phyloP scores from a whole-genome alignment of 176 grass and related monocot species.

The Areca catechu region DNA sequence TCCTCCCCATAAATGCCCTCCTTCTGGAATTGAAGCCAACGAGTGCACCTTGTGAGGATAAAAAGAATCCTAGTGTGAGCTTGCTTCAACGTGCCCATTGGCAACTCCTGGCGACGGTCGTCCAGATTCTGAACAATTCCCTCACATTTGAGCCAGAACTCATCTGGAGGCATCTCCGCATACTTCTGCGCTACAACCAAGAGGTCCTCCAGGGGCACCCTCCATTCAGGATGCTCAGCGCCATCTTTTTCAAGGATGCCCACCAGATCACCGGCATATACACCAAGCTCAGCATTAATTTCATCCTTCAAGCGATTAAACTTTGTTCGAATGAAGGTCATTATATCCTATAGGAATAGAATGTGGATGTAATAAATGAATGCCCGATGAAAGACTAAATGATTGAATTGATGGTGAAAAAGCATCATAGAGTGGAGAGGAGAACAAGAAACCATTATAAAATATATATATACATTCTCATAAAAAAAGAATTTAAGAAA shows the following conservation, averaged over 20 bases:
- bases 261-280: conserved; percentile 70
- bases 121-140: conserved; percentile 68
- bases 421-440: not conserved
- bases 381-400: too few species aligned
- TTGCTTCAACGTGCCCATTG: conserved; percentile 54
- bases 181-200: conserved; percentile 74
- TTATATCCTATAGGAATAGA: conserved; percentile 45
- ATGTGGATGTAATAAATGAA: too few species aligned
- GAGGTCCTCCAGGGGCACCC: conserved; percentile 63
- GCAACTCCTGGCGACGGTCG: conserved; percentile 72
- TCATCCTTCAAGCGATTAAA: conserved; percentile 74
- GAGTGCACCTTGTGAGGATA: conserved; percentile 90
- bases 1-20: conserved; percentile 26
- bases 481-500: not conserved
- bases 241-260: conserved; percentile 24
- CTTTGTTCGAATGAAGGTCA: conserved; percentile 47
- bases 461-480: not conserved
- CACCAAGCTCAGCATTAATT: conserved; percentile 68
- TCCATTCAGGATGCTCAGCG: conserved; percentile 19
- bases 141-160: conserved; percentile 75
- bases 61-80: conserved; percentile 69
- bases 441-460: not conserved
- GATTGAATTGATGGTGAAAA: not conserved
- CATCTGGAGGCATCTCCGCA: conserved; percentile 67
- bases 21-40: conserved; percentile 82